Conservation (phyloP, 2,329 filamentous ascomycete genomes). For the Monosporascus sp. region DNA sequence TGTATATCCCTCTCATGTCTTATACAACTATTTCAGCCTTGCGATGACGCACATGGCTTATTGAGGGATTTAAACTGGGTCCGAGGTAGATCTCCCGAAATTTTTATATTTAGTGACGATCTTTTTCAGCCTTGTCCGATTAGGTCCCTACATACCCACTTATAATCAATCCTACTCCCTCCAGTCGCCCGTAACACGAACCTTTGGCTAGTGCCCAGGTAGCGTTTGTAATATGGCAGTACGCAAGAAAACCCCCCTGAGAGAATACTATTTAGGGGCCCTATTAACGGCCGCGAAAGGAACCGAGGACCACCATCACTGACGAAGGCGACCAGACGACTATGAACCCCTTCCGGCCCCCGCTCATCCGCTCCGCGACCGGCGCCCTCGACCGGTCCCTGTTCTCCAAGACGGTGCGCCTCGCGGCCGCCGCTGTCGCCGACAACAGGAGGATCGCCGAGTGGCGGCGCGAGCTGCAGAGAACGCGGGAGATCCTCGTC, state of each 20-base stretch:
- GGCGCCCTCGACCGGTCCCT: slow-evolving; percentile 74
- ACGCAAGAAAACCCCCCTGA: neutral
- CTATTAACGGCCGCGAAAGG: slow-evolving; percentile 7
- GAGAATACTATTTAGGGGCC: neutral
- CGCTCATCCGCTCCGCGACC: slow-evolving; percentile 69
- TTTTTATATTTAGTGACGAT: neutral
- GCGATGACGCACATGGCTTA: neutral
- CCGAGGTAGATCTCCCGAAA: neutral
- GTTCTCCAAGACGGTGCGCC: slow-evolving; percentile 70
- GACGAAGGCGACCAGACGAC: slow-evolving; percentile 21
- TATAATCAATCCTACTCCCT: neutral
- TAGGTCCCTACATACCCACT: neutral
- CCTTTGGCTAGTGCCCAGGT: neutral
- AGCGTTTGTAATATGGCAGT: neutral
- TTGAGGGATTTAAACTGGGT: neutral
- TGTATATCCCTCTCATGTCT: neutral
- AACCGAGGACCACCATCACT: slow-evolving; percentile 2
- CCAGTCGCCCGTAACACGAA: neutral
- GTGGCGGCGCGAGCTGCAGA: slow-evolving; percentile 61
- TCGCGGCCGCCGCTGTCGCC: slow-evolving; percentile 72
- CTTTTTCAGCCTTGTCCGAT: neutral
- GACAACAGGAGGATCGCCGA: slow-evolving; percentile 70
- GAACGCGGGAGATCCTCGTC: slow-evolving; percentile 60
- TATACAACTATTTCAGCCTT: neutral
- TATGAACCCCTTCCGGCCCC: slow-evolving; percentile 67